Evolutionary conservation across 108 stramenopile species (phyloP), one percentile per base, ranked within the genome.

Genomic region (Mediolabrus comicus): DNA sequence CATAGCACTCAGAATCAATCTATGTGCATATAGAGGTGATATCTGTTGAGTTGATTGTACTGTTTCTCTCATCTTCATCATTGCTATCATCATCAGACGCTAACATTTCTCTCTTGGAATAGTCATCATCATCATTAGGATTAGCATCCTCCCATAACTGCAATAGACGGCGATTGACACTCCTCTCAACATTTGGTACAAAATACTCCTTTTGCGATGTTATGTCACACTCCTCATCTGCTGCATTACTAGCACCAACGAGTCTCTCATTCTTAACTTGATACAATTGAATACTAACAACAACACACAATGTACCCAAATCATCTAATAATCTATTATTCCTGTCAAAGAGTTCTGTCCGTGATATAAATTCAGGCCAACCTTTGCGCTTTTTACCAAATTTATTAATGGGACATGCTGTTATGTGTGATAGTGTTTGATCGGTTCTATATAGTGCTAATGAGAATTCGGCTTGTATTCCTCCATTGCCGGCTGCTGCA

Each of bases 341-440:
- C 30, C 53, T 34, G 39, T 62, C 60, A 4, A 62, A 26, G 7
- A 71, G 29, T 26, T 61, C 53, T n/a, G 60, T 55, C 9, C 70
- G 30, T 12, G 59, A 51, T 0, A 43, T 62, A 22, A 65, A 73
- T 43, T 56, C 64, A 16, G 69, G 34, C 49, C 36, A 67, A 0
- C 54, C 66, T 36, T 62, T 73, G 13, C 63, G 14, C 56, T 73
- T 73, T 55, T 56, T 43, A 14, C 60, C 55, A 25, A 73, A 73
- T 16, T 54, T 38, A 28, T 54, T 56, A 29, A 55, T 33, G 16
- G 72, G 63, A 31, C 63, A 73, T 31, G 33, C 34, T 56, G 58
- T 73, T 12, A 38, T 57, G 31, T 30, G 30, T 11, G 46, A 54
- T 2, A 58, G 29, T 9, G 41, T 30, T 0, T 63, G 62, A 58